These are phyloP conservation scores for Dunaliella primolecta DNA, from an alignment of 139 green algal species.

Conservation along the genomic window DNA sequence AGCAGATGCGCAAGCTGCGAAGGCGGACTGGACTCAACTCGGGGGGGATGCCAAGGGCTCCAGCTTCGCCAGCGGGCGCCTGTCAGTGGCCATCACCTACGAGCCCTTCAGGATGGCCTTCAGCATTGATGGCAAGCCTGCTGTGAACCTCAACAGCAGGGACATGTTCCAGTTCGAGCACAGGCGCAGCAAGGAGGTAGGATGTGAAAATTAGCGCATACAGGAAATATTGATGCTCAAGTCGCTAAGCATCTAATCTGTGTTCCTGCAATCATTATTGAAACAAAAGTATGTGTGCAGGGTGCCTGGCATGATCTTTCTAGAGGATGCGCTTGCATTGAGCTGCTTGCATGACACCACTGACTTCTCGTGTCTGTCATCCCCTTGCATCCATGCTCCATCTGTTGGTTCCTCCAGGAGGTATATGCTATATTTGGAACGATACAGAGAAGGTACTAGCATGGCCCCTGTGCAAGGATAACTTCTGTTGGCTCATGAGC, in stretches of 20 bases:
- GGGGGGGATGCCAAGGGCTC: constrained; percentile 24
- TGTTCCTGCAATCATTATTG: background rate
- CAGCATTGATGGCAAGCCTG: constrained; percentile 30
- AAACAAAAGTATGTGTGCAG: no score
- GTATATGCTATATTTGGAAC: no score
- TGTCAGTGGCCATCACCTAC: constrained; percentile 52
- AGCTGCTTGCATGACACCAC: no score
- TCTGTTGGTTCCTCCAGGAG: no score
- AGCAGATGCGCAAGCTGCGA: constrained; percentile 29
- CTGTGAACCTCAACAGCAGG: constrained; percentile 71
- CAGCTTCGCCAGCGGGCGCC: constrained; percentile 12
- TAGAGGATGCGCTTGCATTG: no score
- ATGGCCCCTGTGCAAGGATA: no score
- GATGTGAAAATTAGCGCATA: background rate
- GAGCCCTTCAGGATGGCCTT: constrained; percentile 63
- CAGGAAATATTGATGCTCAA: background rate
- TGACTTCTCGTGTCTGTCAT: no score
- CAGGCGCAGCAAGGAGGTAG: constrained; percentile 63
- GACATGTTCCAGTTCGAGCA: constrained; percentile 89
- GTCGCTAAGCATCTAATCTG: background rate
- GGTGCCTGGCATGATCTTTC: no score
- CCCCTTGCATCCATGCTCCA: no score
- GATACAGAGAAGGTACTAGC: no score
- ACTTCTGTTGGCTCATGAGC: no score
- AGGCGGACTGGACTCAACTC: constrained; percentile 22